A percentile compares a stretch with the other conserved stretches of the same genome.
phyloP scores from a whole-genome alignment of 257 asterid genomes.

The Verbena officinalis region DNA sequence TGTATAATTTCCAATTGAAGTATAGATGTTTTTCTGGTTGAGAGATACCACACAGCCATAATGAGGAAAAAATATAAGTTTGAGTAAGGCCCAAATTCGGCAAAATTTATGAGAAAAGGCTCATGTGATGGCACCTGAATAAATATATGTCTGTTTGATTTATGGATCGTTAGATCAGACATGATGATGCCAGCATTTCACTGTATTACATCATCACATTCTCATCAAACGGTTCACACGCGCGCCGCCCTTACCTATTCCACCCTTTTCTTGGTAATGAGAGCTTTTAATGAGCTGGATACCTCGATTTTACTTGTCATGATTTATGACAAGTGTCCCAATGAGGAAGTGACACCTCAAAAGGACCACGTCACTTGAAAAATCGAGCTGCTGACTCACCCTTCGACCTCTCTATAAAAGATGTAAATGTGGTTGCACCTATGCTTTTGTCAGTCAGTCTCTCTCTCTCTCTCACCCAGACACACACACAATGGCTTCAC shows the following conservation, averaged over 20 bases:
- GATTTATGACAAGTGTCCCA: slow-evolving; percentile 12
- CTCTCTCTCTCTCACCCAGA: not conserved
- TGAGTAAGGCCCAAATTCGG: not conserved
- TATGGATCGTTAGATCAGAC: no score
- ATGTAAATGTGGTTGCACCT: not conserved
- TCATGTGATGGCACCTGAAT: not conserved
- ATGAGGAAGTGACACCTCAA: slow-evolving; percentile 16
- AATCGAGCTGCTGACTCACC: slow-evolving; percentile 20
- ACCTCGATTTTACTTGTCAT: not conserved
- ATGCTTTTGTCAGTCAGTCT: not conserved
- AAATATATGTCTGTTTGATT: no score
- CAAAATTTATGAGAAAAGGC: not conserved
- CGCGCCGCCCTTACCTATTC: no score
- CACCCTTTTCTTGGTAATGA: not conserved
- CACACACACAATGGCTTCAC: slow-evolving; percentile 12
- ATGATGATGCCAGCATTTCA: no score
- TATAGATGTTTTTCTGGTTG: not conserved
- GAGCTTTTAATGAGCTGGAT: not conserved
- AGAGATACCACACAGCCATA: not conserved
- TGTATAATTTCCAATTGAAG: not conserved
- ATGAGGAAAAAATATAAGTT: not conserved
- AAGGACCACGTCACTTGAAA: slow-evolving; percentile 26
- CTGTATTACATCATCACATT: no score
- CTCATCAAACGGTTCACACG: not conserved
- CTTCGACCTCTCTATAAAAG: not conserved